A percentile compares a stretch with the other conserved stretches of the same genome.
These are phyloP conservation scores for Suillus weaverae DNA, from an alignment of 768 basidiomycete genomes.

Conservation along the genomic window DNA sequence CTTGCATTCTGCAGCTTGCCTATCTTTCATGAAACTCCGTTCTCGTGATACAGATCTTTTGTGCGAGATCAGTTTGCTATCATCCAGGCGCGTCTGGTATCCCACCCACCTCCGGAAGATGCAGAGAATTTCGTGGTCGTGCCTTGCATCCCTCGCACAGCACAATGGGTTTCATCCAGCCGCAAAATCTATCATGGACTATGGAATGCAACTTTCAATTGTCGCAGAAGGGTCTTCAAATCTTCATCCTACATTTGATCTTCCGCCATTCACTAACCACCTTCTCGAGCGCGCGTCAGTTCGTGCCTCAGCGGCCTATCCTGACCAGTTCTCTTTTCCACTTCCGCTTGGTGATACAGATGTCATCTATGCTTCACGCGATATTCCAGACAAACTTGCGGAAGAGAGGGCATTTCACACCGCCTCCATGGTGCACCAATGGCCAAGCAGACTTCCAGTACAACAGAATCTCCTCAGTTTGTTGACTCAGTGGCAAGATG, in stretches of 20 bases:
- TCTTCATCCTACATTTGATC: neutral
- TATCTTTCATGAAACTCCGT: constrained; percentile 41
- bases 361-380: constrained; percentile 7
- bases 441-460: neutral
- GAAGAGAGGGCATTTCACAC: constrained; percentile 1
- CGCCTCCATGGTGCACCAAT: neutral
- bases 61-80: constrained; percentile 32
- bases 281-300: constrained; percentile 20
- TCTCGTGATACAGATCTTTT: constrained; percentile 33
- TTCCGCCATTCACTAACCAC: constrained; percentile 9
- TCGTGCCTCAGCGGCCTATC: constrained; percentile 17
- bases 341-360: constrained; percentile 5
- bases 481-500: neutral
- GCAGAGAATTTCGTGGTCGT: constrained; percentile 27
- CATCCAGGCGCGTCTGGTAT: constrained; percentile 39
- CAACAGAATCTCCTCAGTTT: neutral
- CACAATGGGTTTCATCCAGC: constrained; percentile 28
- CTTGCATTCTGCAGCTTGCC: constrained; percentile 37
- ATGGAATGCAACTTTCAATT: constrained; percentile 18
- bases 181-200: constrained; percentile 30
- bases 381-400: neutral
- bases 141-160: constrained; percentile 27
- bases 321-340: constrained; percentile 11
- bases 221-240: constrained; percentile 8
- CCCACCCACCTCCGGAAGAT: constrained; percentile 38